Evolutionary conservation across 1,139 yeast genomes (phyloP).

Genomic region (Saccharomyces hybrid): DNA sequence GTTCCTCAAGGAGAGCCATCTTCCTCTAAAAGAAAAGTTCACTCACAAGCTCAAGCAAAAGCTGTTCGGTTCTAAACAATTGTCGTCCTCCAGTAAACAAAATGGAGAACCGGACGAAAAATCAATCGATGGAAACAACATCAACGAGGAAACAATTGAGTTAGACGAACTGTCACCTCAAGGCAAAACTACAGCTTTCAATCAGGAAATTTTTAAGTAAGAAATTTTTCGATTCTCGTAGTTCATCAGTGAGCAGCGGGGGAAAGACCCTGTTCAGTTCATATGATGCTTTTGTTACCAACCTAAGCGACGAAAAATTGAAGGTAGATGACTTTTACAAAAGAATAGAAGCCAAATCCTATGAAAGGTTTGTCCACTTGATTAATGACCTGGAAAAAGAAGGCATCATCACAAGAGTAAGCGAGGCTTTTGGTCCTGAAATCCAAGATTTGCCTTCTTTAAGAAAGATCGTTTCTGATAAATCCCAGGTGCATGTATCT

Average conservation of each 20-base stretch:
- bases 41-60: constrained; percentile 15
- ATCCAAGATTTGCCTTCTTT: neutral
- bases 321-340: constrained; percentile 57
- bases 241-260: constrained; percentile 27
- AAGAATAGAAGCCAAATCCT: constrained; percentile 44
- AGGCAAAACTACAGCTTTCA: neutral
- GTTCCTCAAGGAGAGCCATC: constrained; percentile 3
- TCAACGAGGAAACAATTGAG: constrained; percentile 28
- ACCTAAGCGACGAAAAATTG: constrained; percentile 47
- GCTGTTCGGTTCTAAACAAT: constrained; percentile 6
- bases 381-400: constrained; percentile 38
- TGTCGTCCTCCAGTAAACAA: neutral
- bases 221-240: constrained; percentile 19
- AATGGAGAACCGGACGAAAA: constrained; percentile 7
- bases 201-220: neutral
- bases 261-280: constrained; percentile 23
- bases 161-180: constrained; percentile 15
- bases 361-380: constrained; percentile 44
- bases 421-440: neutral
- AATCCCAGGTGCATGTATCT: neutral
- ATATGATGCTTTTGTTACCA: constrained; percentile 42
- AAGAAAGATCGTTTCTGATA: neutral
- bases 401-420: constrained; percentile 11
- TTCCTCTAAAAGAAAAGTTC: constrained; percentile 7
- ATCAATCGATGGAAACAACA: constrained; percentile 10